A percentile compares a stretch with the other conserved stretches of the same genome.
Evolutionary conservation across 805 yeast genomes (phyloP).

Genomic region (Saturnispora zaruensis): DNA sequence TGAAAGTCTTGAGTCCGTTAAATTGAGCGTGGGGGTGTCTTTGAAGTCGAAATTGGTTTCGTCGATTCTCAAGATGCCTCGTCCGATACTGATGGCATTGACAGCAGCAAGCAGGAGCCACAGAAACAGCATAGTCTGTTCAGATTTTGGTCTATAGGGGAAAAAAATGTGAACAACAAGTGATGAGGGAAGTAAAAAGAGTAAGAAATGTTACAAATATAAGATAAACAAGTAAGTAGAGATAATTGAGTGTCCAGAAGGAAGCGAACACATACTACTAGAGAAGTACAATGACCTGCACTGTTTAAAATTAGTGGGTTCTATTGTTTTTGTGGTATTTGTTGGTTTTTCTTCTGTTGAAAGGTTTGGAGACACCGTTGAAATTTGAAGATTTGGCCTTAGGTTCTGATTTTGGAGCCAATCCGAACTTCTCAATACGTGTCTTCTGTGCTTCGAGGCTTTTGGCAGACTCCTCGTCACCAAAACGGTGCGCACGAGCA

Average conservation of each 20-base stretch:
- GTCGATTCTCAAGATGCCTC: constrained; percentile 15
- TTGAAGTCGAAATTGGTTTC: constrained; percentile 9
- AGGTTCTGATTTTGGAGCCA: constrained; percentile 32
- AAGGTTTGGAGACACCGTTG: constrained; percentile 1
- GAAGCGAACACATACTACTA: neutral
- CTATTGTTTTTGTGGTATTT: constrained; percentile 5
- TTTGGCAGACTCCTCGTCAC: constrained; percentile 44
- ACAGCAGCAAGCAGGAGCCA: neutral
- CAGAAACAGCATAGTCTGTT: neutral
- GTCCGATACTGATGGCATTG: constrained; percentile 10
- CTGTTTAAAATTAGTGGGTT: neutral
- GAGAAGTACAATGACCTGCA: neutral
- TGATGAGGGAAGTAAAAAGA: neutral
- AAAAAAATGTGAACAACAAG: neutral
- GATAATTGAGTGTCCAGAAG: neutral
- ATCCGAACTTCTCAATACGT: constrained; percentile 80
- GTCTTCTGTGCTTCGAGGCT: constrained; percentile 53
- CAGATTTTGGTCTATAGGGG: neutral
- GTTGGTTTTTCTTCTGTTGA: neutral
- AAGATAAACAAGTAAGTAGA: neutral
- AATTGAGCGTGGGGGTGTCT: constrained; percentile 11
- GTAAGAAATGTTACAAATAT: neutral
- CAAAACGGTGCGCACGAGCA: constrained; percentile 70
- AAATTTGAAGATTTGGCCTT: neutral
- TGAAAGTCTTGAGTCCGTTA: constrained; percentile 14